Base-by-base conservation (phyloP, 345 rosid genomes). In the Salix caprea region DNA sequence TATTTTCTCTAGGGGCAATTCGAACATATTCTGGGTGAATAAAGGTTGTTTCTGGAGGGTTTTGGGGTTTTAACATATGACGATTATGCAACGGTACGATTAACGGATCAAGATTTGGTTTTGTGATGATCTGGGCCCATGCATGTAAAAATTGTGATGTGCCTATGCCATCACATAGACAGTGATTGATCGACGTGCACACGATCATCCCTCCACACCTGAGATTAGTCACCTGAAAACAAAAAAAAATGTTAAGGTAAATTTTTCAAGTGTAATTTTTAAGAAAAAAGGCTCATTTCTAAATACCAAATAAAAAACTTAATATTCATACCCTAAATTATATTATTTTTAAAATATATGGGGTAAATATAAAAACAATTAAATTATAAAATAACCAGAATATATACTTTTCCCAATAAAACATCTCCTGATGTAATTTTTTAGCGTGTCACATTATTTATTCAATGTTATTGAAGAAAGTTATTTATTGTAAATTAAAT, bases 121-220 rank as follows among this genome's bases (percentile, higher is more conserved):
- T 88, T 61, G 83, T 58, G 54, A 81, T 80, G 23, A 80, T 10
- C 77, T 91, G 94, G 81, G 97, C 91, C 99, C 99, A 96, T 6
- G 97, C 94, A 70, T 86, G 91, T 61, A 96, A 86, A 84, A 96
- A 92, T 76, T 93, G 96, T 3, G 99, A 90, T 46, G 92, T 88
- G 46, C 99, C 99, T 13, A 89, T 85, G 79, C 99, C 99, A 78
- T 92, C 98, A 69, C 97, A 92, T 0, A 92, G 61, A 77, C 98
- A 96, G 83, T 96, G 99, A 78, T 88, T 90, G 79, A 96, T 88
- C 32, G 92, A 96, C 46, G 91, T 88, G 89, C 99, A 96, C 21
- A 96, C 75, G 75, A 96, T 89, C 89, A 89, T 90, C 61, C 93
- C 99, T 36, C 99, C 99, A n/a, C 96, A 90, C 13, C 87, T 82